Evolutionary conservation across 139 green algal genomes (phyloP).

Genomic region (Chlorella sorokiniana): DNA sequence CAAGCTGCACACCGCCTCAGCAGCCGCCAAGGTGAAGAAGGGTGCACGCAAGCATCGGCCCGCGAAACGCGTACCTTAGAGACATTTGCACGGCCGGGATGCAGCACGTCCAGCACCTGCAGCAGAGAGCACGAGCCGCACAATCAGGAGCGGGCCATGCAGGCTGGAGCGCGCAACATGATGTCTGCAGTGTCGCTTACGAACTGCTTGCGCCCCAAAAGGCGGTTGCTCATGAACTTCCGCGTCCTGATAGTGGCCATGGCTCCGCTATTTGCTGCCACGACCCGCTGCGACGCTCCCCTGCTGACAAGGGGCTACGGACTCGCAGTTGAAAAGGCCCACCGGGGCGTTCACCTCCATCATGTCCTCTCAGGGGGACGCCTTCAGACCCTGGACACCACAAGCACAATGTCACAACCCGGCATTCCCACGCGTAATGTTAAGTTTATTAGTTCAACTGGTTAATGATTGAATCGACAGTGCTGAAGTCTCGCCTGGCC

Average conservation of each 20-base stretch:
- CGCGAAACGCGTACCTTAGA: slow-evolving; percentile 80
- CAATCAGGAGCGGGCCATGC: not conserved
- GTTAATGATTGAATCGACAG: no score
- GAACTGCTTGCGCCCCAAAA: slow-evolving; percentile 93
- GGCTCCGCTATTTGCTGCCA: not conserved
- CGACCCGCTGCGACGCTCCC: not conserved
- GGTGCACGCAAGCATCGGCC: not conserved
- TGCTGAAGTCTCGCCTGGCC: no score
- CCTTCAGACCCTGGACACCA: no score
- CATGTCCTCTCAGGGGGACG: no score
- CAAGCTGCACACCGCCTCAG: not conserved
- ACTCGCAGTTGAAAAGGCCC: not conserved
- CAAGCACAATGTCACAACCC: no score
- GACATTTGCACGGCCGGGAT: slow-evolving; percentile 95
- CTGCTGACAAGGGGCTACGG: not conserved
- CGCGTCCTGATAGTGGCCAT: slow-evolving; percentile 28
- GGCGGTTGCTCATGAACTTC: slow-evolving; percentile 88
- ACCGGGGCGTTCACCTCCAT: no score
- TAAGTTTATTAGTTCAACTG: no score
- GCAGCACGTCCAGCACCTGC: slow-evolving; percentile 97
- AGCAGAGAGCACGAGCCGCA: not conserved
- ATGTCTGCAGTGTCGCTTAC: slow-evolving; percentile 61
- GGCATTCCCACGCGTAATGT: no score
- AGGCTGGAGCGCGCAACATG: not conserved
- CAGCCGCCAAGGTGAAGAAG: no score